phyloP scores from a whole-genome alignment of 345 rosid species.

The Crucihimalaya himalaica region DNA sequence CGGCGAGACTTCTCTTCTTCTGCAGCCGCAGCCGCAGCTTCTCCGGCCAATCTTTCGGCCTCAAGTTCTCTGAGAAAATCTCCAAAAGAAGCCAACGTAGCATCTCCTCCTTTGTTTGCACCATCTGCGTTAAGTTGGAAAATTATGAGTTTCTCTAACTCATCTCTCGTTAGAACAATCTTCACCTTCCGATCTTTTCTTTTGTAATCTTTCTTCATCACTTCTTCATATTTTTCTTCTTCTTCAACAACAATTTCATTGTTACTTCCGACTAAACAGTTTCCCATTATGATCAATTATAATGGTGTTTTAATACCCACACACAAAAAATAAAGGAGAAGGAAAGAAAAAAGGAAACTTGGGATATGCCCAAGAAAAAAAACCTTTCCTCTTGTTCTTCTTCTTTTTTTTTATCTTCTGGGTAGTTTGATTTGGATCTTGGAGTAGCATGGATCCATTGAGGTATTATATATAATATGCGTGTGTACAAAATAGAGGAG shows the following conservation, averaged over 20 bases:
- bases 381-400: slow-evolving; percentile 8
- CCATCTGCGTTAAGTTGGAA: slow-evolving; percentile 39
- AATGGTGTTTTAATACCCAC: slow-evolving; percentile 1
- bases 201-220: slow-evolving; percentile 31
- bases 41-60: slow-evolving; percentile 33
- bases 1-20: slow-evolving; percentile 33
- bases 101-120: slow-evolving; percentile 36
- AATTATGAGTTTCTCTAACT: slow-evolving; percentile 39
- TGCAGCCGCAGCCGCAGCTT: slow-evolving; percentile 24
- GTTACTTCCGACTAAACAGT: slow-evolving; percentile 35
- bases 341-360: slow-evolving; percentile 33
- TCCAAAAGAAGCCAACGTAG: slow-evolving; percentile 33
- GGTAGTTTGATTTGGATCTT: slow-evolving; percentile 16
- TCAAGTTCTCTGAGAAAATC: slow-evolving; percentile 45
- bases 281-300: slow-evolving; percentile 34
- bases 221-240: slow-evolving; percentile 30
- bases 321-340: not conserved
- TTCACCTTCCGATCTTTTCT: slow-evolving; percentile 39
- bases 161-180: slow-evolving; percentile 35
- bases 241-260: slow-evolving; percentile 21
- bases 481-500: not conserved
- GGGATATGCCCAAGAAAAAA: slow-evolving; percentile 39
- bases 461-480: slow-evolving; percentile 20
- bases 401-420: not conserved
- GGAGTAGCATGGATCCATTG: not conserved